These are phyloP conservation scores for Aspergillus sp. DNA, from an alignment of 2,329 filamentous ascomycete species.

Conservation along the genomic window DNA sequence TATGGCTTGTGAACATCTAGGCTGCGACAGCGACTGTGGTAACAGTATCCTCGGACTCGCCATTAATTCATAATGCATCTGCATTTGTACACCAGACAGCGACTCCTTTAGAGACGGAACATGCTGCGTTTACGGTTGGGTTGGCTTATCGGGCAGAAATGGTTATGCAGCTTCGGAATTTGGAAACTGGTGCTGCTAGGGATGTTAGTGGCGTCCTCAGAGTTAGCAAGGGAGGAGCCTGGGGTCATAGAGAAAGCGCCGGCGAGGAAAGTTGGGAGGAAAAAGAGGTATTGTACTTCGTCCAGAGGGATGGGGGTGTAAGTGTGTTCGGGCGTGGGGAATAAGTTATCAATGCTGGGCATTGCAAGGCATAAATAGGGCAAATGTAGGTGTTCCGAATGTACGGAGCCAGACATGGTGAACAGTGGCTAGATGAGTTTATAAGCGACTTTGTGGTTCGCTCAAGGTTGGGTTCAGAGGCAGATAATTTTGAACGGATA, in stretches of 20 bases:
- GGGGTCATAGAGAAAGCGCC: constrained; percentile 33
- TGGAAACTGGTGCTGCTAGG: constrained; percentile 85
- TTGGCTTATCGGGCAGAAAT: constrained; percentile 73
- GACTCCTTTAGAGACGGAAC: constrained; percentile 68
- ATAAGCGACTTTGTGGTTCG: constrained; percentile 3
- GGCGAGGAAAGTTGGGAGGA: constrained; percentile 44
- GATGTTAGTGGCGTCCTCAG: constrained; percentile 89
- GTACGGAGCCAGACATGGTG: neutral
- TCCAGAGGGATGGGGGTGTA: constrained; percentile 75
- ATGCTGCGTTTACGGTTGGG: constrained; percentile 68
- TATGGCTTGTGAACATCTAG: constrained; percentile 36
- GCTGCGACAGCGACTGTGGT: constrained; percentile 65
- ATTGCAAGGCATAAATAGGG: neutral
- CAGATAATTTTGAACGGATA: constrained; percentile 29
- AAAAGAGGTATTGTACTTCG: constrained; percentile 77
- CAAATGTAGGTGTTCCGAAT: neutral
- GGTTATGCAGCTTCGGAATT: constrained; percentile 68
- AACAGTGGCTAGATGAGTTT: neutral
- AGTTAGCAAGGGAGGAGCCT: constrained; percentile 61
- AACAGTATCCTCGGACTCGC: constrained; percentile 69
- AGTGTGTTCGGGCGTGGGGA: constrained; percentile 83
- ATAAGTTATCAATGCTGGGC: constrained; percentile 28
- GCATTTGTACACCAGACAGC: constrained; percentile 43
- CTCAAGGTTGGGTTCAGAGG: constrained; percentile 24
- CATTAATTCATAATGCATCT: constrained; percentile 58